A percentile compares a stretch with the other conserved stretches of the same genome.
Evolutionary conservation across 2,329 filamentous ascomycete genomes (phyloP).

Genomic region (Purpureocillium lavendulum): DNA sequence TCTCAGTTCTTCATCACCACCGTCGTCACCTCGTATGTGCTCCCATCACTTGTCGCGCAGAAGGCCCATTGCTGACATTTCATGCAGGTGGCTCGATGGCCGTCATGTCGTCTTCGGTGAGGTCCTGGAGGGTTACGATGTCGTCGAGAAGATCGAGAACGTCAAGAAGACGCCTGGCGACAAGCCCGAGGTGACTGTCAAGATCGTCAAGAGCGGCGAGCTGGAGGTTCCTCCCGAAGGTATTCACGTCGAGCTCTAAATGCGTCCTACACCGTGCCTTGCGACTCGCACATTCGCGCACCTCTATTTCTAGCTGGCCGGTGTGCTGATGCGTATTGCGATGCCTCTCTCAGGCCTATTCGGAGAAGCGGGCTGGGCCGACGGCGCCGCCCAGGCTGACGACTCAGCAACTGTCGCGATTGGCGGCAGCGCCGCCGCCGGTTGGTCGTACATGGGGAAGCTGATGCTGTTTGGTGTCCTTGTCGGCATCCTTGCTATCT

Average conservation of each 20-base stretch:
- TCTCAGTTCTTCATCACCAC: constrained; percentile 91
- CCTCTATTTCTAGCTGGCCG: constrained; percentile 14
- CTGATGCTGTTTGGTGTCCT: constrained; percentile 41
- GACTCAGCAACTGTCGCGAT: constrained; percentile 3
- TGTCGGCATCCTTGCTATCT: constrained; percentile 34
- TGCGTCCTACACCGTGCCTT: constrained; percentile 10
- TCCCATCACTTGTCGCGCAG: not conserved
- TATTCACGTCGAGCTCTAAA: constrained; percentile 82
- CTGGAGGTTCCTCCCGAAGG: constrained; percentile 78
- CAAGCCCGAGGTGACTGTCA: constrained; percentile 61
- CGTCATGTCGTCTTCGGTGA: constrained; percentile 84
- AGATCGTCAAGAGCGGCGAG: constrained; percentile 78
- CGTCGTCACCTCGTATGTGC: constrained; percentile 57
- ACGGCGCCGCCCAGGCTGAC: constrained; percentile 7
- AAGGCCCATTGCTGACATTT: not conserved
- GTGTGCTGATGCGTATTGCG: constrained; percentile 25
- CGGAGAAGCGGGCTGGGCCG: constrained; percentile 14
- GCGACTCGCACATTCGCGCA: constrained; percentile 3
- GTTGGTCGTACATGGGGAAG: constrained; percentile 36
- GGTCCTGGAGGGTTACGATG: constrained; percentile 76
- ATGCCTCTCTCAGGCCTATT: constrained; percentile 16
- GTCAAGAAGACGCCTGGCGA: constrained; percentile 56
- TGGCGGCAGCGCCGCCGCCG: constrained; percentile 1
- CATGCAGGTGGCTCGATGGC: constrained; percentile 66
- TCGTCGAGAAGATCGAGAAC: constrained; percentile 73